These are phyloP conservation scores for Hortiboletus flavorubellus DNA, from an alignment of 768 basidiomycete species.

Conservation along the genomic window DNA sequence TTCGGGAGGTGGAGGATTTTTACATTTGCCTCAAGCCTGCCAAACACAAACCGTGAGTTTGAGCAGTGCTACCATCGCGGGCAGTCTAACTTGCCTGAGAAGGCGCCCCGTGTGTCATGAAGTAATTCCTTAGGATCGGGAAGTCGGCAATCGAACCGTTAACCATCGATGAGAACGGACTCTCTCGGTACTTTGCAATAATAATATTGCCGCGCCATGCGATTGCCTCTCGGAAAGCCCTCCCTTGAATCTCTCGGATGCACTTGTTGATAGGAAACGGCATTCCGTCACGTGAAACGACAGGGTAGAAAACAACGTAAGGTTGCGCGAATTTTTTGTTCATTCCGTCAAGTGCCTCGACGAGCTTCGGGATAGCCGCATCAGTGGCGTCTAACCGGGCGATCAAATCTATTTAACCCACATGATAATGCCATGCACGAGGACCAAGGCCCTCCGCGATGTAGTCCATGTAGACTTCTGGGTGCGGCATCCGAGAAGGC, in stretches of 20 bases:
- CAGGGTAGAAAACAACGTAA: constrained; percentile 79
- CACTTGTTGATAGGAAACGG: constrained; percentile 78
- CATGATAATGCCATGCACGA: constrained; percentile 72
- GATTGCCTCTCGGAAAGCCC: constrained; percentile 51
- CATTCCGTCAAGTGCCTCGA: constrained; percentile 79
- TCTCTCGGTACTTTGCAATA: constrained; percentile 62
- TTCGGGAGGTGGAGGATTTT: constrained; percentile 5
- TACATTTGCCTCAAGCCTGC: constrained; percentile 27
- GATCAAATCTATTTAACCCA: constrained; percentile 32
- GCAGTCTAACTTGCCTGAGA: constrained; percentile 34
- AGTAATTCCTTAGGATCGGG: constrained; percentile 76
- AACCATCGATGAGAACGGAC: constrained; percentile 50
- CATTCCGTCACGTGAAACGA: constrained; percentile 74
- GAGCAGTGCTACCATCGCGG: constrained; percentile 9
- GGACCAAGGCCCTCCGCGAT: constrained; percentile 70
- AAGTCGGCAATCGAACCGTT: constrained; percentile 83
- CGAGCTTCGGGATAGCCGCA: constrained; percentile 42
- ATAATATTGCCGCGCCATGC: constrained; percentile 84
- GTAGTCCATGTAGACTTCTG: constrained; percentile 84
- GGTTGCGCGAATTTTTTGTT: constrained; percentile 73
- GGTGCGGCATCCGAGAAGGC: constrained; percentile 70
- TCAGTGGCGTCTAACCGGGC: constrained; percentile 17
- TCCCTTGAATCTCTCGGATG: constrained; percentile 71
- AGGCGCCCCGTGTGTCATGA: constrained; percentile 62
- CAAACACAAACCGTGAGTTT: constrained; percentile 22